These are phyloP conservation scores for Geranium brycei DNA, from an alignment of 345 rosid species.

Conservation along the genomic window DNA sequence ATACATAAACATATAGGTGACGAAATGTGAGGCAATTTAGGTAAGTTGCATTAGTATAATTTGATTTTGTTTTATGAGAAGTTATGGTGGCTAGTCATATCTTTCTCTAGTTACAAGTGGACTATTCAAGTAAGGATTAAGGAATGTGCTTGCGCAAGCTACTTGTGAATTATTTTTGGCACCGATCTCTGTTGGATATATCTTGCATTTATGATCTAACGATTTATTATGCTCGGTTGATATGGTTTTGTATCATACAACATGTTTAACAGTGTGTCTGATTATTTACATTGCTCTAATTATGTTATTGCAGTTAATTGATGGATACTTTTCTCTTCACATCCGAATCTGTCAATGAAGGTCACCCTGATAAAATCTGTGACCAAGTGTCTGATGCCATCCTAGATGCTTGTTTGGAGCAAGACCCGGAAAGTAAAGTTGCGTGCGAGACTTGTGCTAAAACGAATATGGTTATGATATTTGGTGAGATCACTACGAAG, in stretches of 20 bases:
- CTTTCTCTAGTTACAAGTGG: not conserved
- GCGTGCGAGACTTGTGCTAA: conserved; percentile 6
- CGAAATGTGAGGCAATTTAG: not conserved
- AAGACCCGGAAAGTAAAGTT: conserved; percentile 13
- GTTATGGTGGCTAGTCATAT: too few species aligned
- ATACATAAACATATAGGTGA: not conserved
- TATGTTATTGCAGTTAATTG: not conserved
- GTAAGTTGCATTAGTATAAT: not conserved
- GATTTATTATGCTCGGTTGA: not conserved
- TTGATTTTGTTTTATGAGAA: not conserved
- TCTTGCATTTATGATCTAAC: not conserved
- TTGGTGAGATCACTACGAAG: conserved; percentile 11
- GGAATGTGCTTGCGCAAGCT: too few species aligned
- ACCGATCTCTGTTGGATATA: not conserved
- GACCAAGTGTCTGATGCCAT: conserved; percentile 14
- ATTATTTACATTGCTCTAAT: not conserved
- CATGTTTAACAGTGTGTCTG: too few species aligned
- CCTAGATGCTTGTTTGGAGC: conserved; percentile 12
- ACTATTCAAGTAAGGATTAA: not conserved
- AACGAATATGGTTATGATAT: too few species aligned
- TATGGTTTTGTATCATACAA: too few species aligned
- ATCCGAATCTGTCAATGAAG: conserved; percentile 16
- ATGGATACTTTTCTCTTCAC: conserved; percentile 11
- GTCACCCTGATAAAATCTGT: conserved; percentile 13
- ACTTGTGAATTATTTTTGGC: not conserved